A percentile compares a stretch with the other conserved stretches of the same genome.
phyloP scores from a whole-genome alignment of 2,329 filamentous ascomycete genomes.

The Penicillium fuscoglaucum region DNA sequence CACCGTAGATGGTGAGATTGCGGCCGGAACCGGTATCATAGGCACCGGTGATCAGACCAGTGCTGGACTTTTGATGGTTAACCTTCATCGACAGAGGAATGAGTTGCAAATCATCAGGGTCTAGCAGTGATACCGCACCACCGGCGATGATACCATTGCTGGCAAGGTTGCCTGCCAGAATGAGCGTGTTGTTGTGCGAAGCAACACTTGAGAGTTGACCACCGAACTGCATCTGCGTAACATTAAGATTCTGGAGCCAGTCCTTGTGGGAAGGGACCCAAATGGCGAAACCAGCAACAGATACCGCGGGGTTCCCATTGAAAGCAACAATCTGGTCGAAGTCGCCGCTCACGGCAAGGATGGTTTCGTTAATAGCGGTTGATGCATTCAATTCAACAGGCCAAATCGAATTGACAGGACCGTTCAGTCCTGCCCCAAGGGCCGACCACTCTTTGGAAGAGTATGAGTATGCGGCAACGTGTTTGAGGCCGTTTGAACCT shows the following conservation, averaged over 20 bases:
- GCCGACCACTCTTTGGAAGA: slow-evolving; percentile 69
- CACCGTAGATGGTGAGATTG: slow-evolving; percentile 85
- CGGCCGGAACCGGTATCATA: slow-evolving; percentile 70
- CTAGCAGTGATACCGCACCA: slow-evolving; percentile 67
- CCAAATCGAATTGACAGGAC: slow-evolving; percentile 71
- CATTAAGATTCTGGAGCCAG: slow-evolving; percentile 80
- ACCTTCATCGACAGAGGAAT: slow-evolving; percentile 54
- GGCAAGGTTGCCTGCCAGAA: slow-evolving; percentile 81
- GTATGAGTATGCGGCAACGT: slow-evolving; percentile 75
- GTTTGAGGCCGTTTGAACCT: slow-evolving; percentile 64
- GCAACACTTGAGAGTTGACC: slow-evolving; percentile 73
- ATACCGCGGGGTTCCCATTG: slow-evolving; percentile 57
- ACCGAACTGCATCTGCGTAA: slow-evolving; percentile 64
- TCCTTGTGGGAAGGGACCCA: slow-evolving; percentile 85
- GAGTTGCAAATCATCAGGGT: slow-evolving; percentile 39
- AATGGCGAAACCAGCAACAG: slow-evolving; percentile 75
- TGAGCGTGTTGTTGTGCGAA: slow-evolving; percentile 55
- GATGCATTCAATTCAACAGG: slow-evolving; percentile 78
- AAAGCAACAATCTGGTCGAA: slow-evolving; percentile 75
- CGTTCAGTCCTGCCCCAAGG: slow-evolving; percentile 83
- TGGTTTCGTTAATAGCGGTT: slow-evolving; percentile 64
- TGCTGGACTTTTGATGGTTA: slow-evolving; percentile 26
- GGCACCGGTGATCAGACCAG: slow-evolving; percentile 65
- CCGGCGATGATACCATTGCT: slow-evolving; percentile 72
- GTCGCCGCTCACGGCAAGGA: slow-evolving; percentile 75